Evolutionary conservation across 768 basidiomycete genomes (phyloP).

Genomic region (Leccinum rimulosum): DNA sequence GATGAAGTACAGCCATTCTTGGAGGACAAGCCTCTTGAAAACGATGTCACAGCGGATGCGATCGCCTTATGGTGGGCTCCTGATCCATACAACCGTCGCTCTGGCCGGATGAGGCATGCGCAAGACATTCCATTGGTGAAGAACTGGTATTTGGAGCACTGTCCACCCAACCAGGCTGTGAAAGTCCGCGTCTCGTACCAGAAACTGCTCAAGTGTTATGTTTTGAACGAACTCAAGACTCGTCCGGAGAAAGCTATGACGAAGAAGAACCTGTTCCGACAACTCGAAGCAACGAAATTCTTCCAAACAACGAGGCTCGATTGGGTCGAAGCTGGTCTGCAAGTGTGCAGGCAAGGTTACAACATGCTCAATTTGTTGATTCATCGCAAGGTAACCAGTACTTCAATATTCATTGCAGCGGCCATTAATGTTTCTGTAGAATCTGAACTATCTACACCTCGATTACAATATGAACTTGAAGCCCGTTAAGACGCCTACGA

Average conservation of each 20-base stretch:
- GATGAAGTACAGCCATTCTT: slow-evolving; percentile 79
- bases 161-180: slow-evolving; percentile 92
- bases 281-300: slow-evolving; percentile 98
- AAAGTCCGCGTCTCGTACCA: slow-evolving; percentile 99
- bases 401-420: not conserved
- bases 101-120: slow-evolving; percentile 88
- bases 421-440: slow-evolving; percentile 43
- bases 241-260: slow-evolving; percentile 94
- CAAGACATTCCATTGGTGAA: slow-evolving; percentile 96
- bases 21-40: slow-evolving; percentile 74
- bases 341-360: slow-evolving; percentile 98
- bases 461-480: slow-evolving; percentile 99
- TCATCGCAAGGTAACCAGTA: slow-evolving; percentile 78
- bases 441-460: slow-evolving; percentile 88
- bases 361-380: slow-evolving; percentile 99
- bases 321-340: slow-evolving; percentile 98
- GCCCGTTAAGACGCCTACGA: slow-evolving; percentile 94
- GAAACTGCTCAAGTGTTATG: slow-evolving; percentile 93
- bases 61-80: slow-evolving; percentile 99
- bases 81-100: slow-evolving; percentile 90
- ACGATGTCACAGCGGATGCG: slow-evolving; percentile 90
- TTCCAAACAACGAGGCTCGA: slow-evolving; percentile 98
- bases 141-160: slow-evolving; percentile 98
- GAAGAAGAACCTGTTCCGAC: slow-evolving; percentile 95
- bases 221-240: slow-evolving; percentile 90